phyloP scores from a whole-genome alignment of 768 basidiomycete genomes.

The Suillus discolor region DNA sequence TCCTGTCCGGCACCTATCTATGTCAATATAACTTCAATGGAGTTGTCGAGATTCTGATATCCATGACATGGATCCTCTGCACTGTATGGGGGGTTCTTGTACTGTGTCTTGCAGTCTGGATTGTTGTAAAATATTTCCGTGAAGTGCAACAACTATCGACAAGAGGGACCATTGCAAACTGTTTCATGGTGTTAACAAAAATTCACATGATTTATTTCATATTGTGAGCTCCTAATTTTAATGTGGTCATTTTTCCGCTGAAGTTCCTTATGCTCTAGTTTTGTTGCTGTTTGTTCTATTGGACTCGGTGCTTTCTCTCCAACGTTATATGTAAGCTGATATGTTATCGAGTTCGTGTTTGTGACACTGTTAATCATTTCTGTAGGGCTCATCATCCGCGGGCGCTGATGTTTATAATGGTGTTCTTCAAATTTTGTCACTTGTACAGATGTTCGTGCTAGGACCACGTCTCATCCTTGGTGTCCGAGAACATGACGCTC shows the following conservation, averaged over 20 bases:
- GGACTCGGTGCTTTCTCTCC: background rate
- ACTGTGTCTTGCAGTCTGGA: background rate
- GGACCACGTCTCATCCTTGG: background rate
- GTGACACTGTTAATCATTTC: background rate
- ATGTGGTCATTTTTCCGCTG: background rate
- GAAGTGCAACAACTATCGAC: background rate
- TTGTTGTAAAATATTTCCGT: conserved; percentile 3
- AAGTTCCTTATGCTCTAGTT: background rate
- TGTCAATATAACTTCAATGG: background rate
- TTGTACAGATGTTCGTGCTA: conserved; percentile 1
- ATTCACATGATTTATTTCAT: background rate
- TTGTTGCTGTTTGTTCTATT: background rate
- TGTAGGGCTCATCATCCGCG: background rate
- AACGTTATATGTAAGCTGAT: background rate
- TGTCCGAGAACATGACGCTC: background rate
- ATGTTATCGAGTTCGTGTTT: background rate
- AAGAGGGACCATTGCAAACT: background rate
- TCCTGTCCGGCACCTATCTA: background rate
- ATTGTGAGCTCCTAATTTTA: background rate
- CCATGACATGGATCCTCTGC: background rate
- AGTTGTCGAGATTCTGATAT: background rate
- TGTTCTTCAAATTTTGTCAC: background rate
- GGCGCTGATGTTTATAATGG: background rate
- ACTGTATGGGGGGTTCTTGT: background rate
- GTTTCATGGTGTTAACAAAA: background rate